A percentile compares a stretch with the other conserved stretches of the same genome.
These are phyloP conservation scores for Ploettnerulaceae sp. DNA, from an alignment of 2,329 filamentous ascomycete genomes.

Conservation along the genomic window DNA sequence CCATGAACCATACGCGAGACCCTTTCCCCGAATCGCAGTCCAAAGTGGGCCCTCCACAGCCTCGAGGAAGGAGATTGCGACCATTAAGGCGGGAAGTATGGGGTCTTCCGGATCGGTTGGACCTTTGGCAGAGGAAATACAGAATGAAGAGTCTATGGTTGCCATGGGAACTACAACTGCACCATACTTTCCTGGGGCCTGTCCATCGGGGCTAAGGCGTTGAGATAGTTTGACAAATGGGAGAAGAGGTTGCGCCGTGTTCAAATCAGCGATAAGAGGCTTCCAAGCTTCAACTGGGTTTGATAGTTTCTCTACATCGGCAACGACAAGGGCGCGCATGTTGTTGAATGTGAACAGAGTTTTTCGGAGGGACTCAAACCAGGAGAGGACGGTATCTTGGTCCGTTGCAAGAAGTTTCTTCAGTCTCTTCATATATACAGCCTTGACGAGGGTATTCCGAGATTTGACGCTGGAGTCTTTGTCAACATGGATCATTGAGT, in stretches of 20 bases:
- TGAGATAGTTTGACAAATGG: slow-evolving; percentile 66
- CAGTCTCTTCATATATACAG: slow-evolving; percentile 79
- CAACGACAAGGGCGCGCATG: slow-evolving; percentile 78
- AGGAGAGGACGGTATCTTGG: slow-evolving; percentile 67
- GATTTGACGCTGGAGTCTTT: slow-evolving; percentile 71
- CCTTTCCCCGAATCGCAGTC: slow-evolving; percentile 87
- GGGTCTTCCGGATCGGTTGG: slow-evolving; percentile 72
- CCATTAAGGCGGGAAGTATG: slow-evolving; percentile 74
- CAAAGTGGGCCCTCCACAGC: slow-evolving; percentile 91
- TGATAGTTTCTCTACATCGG: slow-evolving; percentile 68
- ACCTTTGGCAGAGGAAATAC: slow-evolving; percentile 68
- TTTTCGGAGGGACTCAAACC: slow-evolving; percentile 71
- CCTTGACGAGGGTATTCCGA: slow-evolving; percentile 77
- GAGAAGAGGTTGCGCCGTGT: slow-evolving; percentile 51
- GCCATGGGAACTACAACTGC: slow-evolving; percentile 84
- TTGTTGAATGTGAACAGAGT: slow-evolving; percentile 80
- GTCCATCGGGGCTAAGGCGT: slow-evolving; percentile 71
- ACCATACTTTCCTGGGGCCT: slow-evolving; percentile 66
- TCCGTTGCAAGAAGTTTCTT: slow-evolving; percentile 75
- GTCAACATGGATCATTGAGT: slow-evolving; percentile 77
- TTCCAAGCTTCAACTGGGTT: slow-evolving; percentile 80
- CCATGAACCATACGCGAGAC: slow-evolving; percentile 82
- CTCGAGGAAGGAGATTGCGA: slow-evolving; percentile 87
- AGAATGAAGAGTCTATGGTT: slow-evolving; percentile 87
- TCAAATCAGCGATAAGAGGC: slow-evolving; percentile 39